Evolutionary conservation across 805 yeast genomes (phyloP).

Genomic region (Brettanomyces custersianus): DNA sequence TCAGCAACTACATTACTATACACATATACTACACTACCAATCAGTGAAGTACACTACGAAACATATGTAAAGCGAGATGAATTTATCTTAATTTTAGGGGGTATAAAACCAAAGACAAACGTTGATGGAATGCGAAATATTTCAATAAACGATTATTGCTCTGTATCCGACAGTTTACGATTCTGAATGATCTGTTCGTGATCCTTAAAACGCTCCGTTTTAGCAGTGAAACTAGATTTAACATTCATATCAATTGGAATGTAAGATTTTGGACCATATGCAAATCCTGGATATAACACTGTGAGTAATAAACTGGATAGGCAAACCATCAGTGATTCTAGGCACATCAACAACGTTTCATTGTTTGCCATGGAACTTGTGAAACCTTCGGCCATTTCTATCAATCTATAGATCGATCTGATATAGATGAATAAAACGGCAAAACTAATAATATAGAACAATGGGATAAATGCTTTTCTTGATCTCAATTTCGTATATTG

Average conservation of each 20-base stretch:
- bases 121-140: no score
- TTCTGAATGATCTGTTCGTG: background rate
- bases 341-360: conserved; percentile 48
- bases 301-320: conserved; percentile 39
- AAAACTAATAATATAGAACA: conserved; percentile 35
- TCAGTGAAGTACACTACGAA: no score
- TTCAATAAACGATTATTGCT: no score
- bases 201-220: conserved; percentile 1
- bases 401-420: conserved; percentile 65
- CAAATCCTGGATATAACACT: conserved; percentile 55
- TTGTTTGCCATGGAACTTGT: conserved; percentile 51
- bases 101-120: no score
- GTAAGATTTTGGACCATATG: conserved; percentile 28
- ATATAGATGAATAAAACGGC: conserved; percentile 48
- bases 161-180: background rate
- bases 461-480: conserved; percentile 28
- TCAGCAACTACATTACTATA: no score
- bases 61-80: no score
- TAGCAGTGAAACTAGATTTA: conserved; percentile 2
- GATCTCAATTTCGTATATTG: conserved; percentile 28
- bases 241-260: conserved; percentile 12
- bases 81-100: no score
- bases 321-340: conserved; percentile 57
- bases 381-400: conserved; percentile 71
- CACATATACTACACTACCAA: no score